A percentile compares a stretch with the other conserved stretches of the same genome.
phyloP scores from a whole-genome alignment of 2,329 filamentous ascomycete genomes.

The Westerdykella ornata region DNA sequence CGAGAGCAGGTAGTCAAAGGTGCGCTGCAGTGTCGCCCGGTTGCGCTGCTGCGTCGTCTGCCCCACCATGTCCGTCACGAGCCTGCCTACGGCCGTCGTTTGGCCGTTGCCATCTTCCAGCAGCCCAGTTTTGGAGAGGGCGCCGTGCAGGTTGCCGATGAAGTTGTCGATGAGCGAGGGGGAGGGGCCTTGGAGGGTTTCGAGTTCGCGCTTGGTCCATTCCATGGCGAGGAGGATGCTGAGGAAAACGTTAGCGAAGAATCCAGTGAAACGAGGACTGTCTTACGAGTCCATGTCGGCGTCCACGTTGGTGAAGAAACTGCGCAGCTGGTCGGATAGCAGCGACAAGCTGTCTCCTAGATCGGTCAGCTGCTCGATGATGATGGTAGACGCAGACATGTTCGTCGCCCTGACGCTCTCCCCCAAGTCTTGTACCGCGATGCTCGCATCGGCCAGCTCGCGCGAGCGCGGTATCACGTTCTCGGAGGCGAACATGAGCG shows the following conservation, averaged over 20 bases:
- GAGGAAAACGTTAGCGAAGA: slow-evolving; percentile 12
- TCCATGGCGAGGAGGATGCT: slow-evolving; percentile 93
- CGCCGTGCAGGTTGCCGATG: slow-evolving; percentile 75
- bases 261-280: background rate
- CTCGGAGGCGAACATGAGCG: slow-evolving; percentile 90
- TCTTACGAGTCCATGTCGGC: slow-evolving; percentile 76
- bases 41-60: slow-evolving; percentile 75
- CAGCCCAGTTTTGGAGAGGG: slow-evolving; percentile 57
- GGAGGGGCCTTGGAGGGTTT: slow-evolving; percentile 37
- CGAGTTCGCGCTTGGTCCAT: slow-evolving; percentile 82
- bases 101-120: slow-evolving; percentile 34
- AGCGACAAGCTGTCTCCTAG: slow-evolving; percentile 80
- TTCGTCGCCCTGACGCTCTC: slow-evolving; percentile 85
- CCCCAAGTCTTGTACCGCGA: slow-evolving; percentile 90
- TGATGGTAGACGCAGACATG: slow-evolving; percentile 81
- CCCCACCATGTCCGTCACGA: slow-evolving; percentile 70
- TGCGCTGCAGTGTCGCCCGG: slow-evolving; percentile 71
- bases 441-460: slow-evolving; percentile 81
- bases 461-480: slow-evolving; percentile 79
- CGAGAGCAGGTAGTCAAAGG: slow-evolving; percentile 79
- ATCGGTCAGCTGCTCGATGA: slow-evolving; percentile 77
- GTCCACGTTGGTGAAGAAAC: slow-evolving; percentile 89
- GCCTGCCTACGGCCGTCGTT: slow-evolving; percentile 61
- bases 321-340: slow-evolving; percentile 76
- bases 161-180: slow-evolving; percentile 60